Conservation (phyloP, 169 alveolate species). For the Cryptosporidium tyzzeri region DNA sequence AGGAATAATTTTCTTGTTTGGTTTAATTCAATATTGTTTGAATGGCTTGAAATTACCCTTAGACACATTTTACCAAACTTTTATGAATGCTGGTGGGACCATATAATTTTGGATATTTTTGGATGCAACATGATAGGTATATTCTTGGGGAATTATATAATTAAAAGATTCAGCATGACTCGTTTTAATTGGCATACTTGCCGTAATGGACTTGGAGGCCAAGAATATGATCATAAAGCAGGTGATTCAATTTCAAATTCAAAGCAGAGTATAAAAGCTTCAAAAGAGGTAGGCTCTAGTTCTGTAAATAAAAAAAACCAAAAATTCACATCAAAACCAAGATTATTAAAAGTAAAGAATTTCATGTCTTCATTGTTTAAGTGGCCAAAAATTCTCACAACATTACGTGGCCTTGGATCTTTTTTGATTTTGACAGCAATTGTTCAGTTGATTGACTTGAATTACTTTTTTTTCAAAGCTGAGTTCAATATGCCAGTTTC, state of each 20-base stretch:
- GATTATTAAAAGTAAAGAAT: not conserved
- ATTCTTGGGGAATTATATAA: slow-evolving; percentile 77
- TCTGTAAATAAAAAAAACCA: not conserved
- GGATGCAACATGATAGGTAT: slow-evolving; percentile 89
- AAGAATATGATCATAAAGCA: not conserved
- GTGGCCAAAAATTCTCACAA: slow-evolving; percentile 83
- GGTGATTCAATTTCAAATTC: not conserved
- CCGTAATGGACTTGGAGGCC: slow-evolving; percentile 36
- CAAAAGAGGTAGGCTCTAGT: not conserved
- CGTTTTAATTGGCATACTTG: slow-evolving; percentile 79
- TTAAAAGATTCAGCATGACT: slow-evolving; percentile 34
- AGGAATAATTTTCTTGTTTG: slow-evolving; percentile 87
- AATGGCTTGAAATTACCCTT: slow-evolving; percentile 89
- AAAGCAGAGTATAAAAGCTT: not conserved
- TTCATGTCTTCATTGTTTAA: not conserved
- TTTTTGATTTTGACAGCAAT: slow-evolving; percentile 81
- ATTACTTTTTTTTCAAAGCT: slow-evolving; percentile 86
- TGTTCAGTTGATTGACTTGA: slow-evolving; percentile 84
- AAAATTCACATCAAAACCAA: not conserved
- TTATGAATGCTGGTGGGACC: slow-evolving; percentile 96
- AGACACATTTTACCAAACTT: slow-evolving; percentile 91
- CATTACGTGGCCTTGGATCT: slow-evolving; percentile 79
- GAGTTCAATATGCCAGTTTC: slow-evolving; percentile 84
- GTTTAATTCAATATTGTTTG: slow-evolving; percentile 86
- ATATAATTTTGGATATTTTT: slow-evolving; percentile 84